Evolutionary conservation across 345 rosid genomes (phyloP).

Genomic region (Salix dunnii): DNA sequence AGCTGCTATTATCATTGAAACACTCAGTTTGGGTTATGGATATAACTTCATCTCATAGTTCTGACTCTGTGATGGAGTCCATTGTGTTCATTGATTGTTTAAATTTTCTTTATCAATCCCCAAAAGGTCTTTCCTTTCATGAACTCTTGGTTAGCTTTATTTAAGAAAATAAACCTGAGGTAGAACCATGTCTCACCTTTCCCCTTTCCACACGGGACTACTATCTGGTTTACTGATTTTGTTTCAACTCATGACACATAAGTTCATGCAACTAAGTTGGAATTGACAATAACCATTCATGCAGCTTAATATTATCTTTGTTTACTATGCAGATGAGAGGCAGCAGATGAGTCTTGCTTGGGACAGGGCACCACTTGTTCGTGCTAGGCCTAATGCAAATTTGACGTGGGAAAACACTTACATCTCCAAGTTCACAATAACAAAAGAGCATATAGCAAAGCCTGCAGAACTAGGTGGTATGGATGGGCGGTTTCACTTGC

Average conservation of each 20-base stretch:
- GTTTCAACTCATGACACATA: not conserved
- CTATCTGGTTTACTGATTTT: not conserved
- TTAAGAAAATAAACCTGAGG: not conserved
- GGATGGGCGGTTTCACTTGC: constrained; percentile 39
- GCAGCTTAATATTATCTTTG: constrained; percentile 16
- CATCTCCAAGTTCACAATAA: constrained; percentile 41
- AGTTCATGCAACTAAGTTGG: not conserved
- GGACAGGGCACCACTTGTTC: constrained; percentile 44
- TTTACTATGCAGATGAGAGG: constrained; percentile 59
- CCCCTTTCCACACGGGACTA: not conserved
- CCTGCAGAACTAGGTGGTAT: constrained; percentile 41
- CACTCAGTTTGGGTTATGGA: not conserved
- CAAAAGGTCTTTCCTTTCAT: not conserved
- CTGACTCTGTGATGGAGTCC: not conserved
- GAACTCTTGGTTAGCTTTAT: not conserved
- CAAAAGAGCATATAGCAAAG: constrained; percentile 40
- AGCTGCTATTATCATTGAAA: not conserved
- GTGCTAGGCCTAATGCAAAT: constrained; percentile 36
- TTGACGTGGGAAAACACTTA: constrained; percentile 46
- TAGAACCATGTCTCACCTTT: not conserved
- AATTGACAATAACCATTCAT: not conserved
- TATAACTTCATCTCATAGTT: not conserved
- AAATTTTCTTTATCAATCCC: not conserved
- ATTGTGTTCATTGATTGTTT: not conserved
- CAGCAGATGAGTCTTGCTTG: constrained; percentile 51